A percentile compares a stretch with the other conserved stretches of the same genome.
Conservation (phyloP, 306 rosid species). For the Vigna radiata region DNA sequence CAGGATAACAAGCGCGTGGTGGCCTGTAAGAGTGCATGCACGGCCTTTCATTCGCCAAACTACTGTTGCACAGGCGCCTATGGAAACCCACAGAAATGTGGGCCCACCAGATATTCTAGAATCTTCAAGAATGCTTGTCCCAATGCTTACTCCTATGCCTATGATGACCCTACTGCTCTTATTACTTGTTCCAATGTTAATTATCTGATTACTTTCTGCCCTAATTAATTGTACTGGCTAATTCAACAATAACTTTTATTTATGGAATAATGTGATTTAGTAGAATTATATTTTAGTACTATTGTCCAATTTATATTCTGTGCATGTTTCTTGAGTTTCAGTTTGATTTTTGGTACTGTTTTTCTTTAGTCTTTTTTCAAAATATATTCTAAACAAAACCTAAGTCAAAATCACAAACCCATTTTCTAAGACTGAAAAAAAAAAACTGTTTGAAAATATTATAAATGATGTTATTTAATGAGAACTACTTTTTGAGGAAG, state of each 20-base stretch:
- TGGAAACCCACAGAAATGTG: constrained; percentile 81
- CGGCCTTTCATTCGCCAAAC: constrained; percentile 77
- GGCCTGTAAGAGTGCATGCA: constrained; percentile 88
- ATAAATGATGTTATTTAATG: too few relatives aligned
- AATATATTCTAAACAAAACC: too few relatives aligned
- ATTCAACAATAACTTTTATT: too few relatives aligned
- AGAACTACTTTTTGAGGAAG: too few relatives aligned
- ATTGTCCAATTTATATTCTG: too few relatives aligned
- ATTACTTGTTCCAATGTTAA: constrained; percentile 76
- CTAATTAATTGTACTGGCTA: constrained; percentile 10
- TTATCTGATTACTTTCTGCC: constrained; percentile 85
- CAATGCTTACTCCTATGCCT: constrained; percentile 83
- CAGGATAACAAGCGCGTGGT: constrained; percentile 63
- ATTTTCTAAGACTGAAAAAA: too few relatives aligned
- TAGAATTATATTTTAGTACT: too few relatives aligned
- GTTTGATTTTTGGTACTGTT: too few relatives aligned
- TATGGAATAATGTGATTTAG: not conserved
- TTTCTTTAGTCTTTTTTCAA: too few relatives aligned
- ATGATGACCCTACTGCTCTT: constrained; percentile 89
- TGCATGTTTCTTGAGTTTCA: too few relatives aligned
- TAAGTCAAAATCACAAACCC: too few relatives aligned
- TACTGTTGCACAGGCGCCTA: constrained; percentile 86
- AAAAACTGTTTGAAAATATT: too few relatives aligned
- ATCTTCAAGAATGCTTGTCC: constrained; percentile 93
- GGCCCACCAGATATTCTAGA: constrained; percentile 82